Evolutionary conservation across 192 early-diverging fungal species (phyloP), one percentile per base, ranked within the genome.

Genomic region (Funneliformis mosseae): DNA sequence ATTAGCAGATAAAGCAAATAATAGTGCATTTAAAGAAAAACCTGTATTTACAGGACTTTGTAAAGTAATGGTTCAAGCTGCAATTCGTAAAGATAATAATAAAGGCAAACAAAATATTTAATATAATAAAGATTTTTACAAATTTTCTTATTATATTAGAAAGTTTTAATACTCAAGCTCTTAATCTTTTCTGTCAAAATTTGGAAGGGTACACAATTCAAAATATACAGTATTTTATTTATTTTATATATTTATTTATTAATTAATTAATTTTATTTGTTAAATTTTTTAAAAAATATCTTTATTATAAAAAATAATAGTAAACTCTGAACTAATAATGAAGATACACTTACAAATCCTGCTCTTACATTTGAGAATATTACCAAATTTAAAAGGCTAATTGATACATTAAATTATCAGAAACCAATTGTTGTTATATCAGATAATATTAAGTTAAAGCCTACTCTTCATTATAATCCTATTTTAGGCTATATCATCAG

Each of bases 41-140:
- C 0, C 67, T 69, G 33, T 18, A 69, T 69, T 69, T 69, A 41
- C 16, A 41, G 39, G 39, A 41, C 67, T 42, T 38, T 69, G 67
- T 69, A 14, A 69, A 69, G 33, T 69, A 41, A 69, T 69, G 39
- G 18, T 69, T 25, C 9, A 69, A 42, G 18, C 16, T 38, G 14
- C 39, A 8, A 18, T 38, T 9, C 3, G 39, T 41, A 28, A 64
- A 64, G 27, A 64, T 64, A 23, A 25, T 64, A 64, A 25, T 28
- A 69, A 41, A 69, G 38, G 39, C 0, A 41, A 38, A 1, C 39
- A 69, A 69, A 69, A 69, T 69, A 38, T 69, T 9, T 11, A 69
- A 41, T 69, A 69, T 69, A 38, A 18, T 69, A 38, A 69, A 69
- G 18, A 69, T n/a, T 41, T 28, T 41, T 69, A 41, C 67, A 28